Evolutionary conservation across 1,284 basidiomycete genomes (phyloP).

Genomic region (Cryptococcus deneoformans): DNA sequence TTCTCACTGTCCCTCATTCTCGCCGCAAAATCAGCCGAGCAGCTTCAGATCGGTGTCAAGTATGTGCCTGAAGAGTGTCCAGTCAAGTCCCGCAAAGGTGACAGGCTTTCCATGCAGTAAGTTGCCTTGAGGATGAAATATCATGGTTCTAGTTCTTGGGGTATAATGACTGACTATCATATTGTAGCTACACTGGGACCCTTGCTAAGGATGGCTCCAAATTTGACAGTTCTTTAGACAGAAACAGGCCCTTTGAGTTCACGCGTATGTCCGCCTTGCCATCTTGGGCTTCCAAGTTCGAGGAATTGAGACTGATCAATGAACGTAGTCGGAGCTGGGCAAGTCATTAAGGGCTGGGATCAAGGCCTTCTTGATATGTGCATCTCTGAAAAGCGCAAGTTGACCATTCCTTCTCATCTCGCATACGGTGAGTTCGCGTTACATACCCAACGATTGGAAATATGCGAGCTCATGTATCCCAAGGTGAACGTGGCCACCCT

Average conservation of each 20-base stretch:
- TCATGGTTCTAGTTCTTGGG: background rate
- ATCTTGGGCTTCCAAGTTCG: background rate
- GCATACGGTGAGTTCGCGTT: slow-evolving; percentile 68
- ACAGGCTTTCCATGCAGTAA: slow-evolving; percentile 54
- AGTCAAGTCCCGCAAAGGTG: slow-evolving; percentile 53
- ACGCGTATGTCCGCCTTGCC: slow-evolving; percentile 34
- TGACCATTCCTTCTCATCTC: slow-evolving; percentile 73
- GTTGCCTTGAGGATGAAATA: slow-evolving; percentile 4
- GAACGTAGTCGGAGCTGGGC: slow-evolving; percentile 51
- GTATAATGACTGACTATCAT: background rate
- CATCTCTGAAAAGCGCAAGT: slow-evolving; percentile 81
- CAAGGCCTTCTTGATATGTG: slow-evolving; percentile 68
- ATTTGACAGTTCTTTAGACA: slow-evolving; percentile 56
- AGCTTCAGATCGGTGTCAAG: slow-evolving; percentile 50
- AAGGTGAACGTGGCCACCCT: slow-evolving; percentile 57
- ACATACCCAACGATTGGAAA: background rate
- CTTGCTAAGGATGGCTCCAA: slow-evolving; percentile 53
- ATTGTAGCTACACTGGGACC: slow-evolving; percentile 54
- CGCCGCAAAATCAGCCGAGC: slow-evolving; percentile 45
- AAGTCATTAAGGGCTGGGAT: slow-evolving; percentile 55
- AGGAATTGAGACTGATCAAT: no score
- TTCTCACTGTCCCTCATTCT: slow-evolving; percentile 50
- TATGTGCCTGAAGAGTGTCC: slow-evolving; percentile 52
- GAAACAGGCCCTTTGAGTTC: slow-evolving; percentile 55
- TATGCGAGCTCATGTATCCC: background rate